Base-by-base conservation (phyloP, 2,329 filamentous ascomycete species). In the Hyphodiscus sp. region DNA sequence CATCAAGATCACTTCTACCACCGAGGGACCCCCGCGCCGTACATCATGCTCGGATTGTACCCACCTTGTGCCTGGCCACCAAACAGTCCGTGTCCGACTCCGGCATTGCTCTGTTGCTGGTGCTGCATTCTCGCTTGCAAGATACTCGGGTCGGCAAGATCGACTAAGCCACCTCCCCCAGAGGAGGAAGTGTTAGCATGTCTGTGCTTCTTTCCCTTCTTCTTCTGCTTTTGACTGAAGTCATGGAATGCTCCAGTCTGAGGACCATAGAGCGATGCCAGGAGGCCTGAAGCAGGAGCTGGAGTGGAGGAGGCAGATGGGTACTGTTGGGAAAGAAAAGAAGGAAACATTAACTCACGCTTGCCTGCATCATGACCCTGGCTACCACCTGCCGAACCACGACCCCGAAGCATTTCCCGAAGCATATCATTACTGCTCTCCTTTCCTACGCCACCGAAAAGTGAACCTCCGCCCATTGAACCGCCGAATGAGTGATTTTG, bases 171-270 rank as follows among this genome's bases (percentile, higher is more conserved):
- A 89, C 90, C 89, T 84, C 91, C 91, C 80, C 88, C 88, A 85
- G 91, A 95, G 85, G 92, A 97, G 89, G 91, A 96, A 92, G 92
- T 96, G 90, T 96, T 96, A 94, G 91, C 92, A 86, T 96, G 91
- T 86, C 91, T 95, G 82, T 96, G 92, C 90, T 96, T 96, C 85
- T 96, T 96, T 80, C 91, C 91, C 90, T 96, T 96, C 85, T 96
- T 96, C 87, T 95, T 96, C 83, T 95, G 91, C 86, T 96, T 95
- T 78, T 89, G 86, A 77, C 87, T 87, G 77, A 86, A 85, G 73
- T 95, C 91, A 85, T 91, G 88, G 78, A 89, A 90, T 76, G 83
- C 82, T 79, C 87, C 89, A 79, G 87, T 78, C 77, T 88, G 87
- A 71, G 84, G 80, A 76, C 87, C 89, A 79, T 95, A 95, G 80